Evolutionary conservation across 176 grass and related monocot genomes (phyloP), one percentile per base, ranked within the genome.

Genomic region (Triticum timopheevii): DNA sequence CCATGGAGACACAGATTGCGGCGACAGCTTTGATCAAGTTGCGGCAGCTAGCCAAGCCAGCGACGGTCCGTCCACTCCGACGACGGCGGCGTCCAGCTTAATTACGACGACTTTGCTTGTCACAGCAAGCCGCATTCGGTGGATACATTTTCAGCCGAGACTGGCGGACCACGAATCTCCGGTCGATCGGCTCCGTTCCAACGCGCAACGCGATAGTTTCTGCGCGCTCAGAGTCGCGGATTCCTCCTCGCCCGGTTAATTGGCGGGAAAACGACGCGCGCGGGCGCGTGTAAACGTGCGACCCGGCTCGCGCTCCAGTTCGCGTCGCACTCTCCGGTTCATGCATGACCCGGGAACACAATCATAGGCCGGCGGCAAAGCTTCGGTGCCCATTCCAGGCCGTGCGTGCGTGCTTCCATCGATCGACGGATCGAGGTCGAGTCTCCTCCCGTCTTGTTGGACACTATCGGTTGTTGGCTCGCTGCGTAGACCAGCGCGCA

Each of bases 121-220:
- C 65, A 35, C 20, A 4, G 66, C 66, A 22, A 16, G 65, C 65
- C 10, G 70, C 69, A 76, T 79, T 64, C 47, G 63, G 63, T 40
- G 86, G 52, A 54, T 28, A 2, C 20, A 75, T 67, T 75, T 75
- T 85, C 82, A 42, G 82, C 76, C 76, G 87, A 31, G n/a, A 85
- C 76, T 42, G 87, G 24, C 81, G 87, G 23, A 5, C 19, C 35
- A 7, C 12, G 58, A 8, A 25, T 44, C 33, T 79, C 77, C 61
- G 19, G 10, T 0, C 23, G 61, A 31, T 28, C 10, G 24, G 78
- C 2, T 12, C 61, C 8, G 78, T 80, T 45, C 61, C 38, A 47
- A 47, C 61, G 24, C 61, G 78, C 54, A 61, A 61, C 76, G 24
- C 61, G 61, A 80, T 12, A 58, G 25, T 4, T 34, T 23, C 3